These are phyloP conservation scores for Microdochium bolleyi DNA, from an alignment of 2,329 filamentous ascomycete genomes.

Conservation along the genomic window DNA sequence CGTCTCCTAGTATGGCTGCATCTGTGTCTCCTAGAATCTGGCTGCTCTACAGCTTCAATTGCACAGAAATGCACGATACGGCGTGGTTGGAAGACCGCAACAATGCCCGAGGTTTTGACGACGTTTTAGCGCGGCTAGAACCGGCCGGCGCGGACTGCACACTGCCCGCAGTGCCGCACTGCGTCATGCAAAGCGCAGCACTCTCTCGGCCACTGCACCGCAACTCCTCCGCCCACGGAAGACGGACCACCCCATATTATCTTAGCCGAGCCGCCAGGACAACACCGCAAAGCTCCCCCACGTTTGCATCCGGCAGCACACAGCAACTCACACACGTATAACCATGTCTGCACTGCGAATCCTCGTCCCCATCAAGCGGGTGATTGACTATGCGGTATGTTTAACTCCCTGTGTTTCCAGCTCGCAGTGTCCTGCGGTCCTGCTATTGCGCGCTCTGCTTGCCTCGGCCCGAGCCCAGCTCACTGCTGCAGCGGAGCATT, in stretches of 20 bases:
- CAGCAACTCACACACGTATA: slow-evolving; percentile 6
- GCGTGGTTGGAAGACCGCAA: background rate
- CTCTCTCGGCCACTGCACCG: background rate
- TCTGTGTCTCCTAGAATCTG: too few species aligned
- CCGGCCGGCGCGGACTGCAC: slow-evolving; percentile 19
- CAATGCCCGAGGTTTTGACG: background rate
- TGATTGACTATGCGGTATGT: slow-evolving; percentile 78
- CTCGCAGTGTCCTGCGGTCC: background rate
- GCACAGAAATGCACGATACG: background rate
- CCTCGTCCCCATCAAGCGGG: slow-evolving; percentile 74
- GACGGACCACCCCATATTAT: background rate
- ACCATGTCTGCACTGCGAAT: slow-evolving; percentile 61
- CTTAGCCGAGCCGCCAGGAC: background rate
- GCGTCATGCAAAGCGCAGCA: background rate
- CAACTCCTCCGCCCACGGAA: background rate
- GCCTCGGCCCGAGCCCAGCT: slow-evolving; percentile 4
- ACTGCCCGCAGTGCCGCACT: background rate
- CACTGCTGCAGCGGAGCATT: too few species aligned
- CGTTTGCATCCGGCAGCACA: slow-evolving; percentile 9
- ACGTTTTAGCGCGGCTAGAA: slow-evolving; percentile 25
- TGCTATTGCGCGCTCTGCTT: background rate
- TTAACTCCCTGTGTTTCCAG: background rate
- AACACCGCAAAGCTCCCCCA: background rate
- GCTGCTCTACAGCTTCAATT: too few species aligned
- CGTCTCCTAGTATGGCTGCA: too few species aligned